Base-by-base conservation (phyloP, 176 grass and related monocot genomes). In the Tillandsia leiboldiana region DNA sequence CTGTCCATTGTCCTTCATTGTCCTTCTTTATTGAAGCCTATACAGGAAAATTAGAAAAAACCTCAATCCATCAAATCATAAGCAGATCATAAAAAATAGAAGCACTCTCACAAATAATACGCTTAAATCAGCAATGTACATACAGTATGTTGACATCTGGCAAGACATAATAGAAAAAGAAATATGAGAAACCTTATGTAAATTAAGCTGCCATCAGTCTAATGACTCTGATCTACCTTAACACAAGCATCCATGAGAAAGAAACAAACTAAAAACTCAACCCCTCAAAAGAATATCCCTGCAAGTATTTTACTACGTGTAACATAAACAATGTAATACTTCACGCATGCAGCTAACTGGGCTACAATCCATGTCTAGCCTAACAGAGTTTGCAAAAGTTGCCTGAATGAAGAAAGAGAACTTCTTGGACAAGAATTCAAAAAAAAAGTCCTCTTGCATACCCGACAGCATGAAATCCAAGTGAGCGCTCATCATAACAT, bases 1-100 rank as follows among this genome's bases (percentile, higher is more conserved):
- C 63, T 85, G 83, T 12, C 91, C 91, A 74, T 87, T 90, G 53
- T 90, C 91, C 63, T 96, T 87, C 91, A 74, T 87, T 90, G 53
- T 90, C 91, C 63, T 96, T 87, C 81, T 90, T 96, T 49, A 90
- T 20, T 20, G 20, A 20, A n/a, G n/a, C 20, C 20, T 20, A 20
- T 20, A 20, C 20, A 20, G 20, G 0, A 20, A 66, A 27, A 79
- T 1, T 71, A 51, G 33, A 18, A 70, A 23, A 11, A 79, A 85
- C 48, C 9, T 1, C 12, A 22, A 9, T 68, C 48, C 73, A 72
- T 9, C 12, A 69, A 71, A 11, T 68, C 52, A 57, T 66, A 68
- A 76, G 50, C 61, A 17, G 51, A 15, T 3, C 3, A 5, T n/a
- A 12, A 14, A 70, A 57, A 72, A 18, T 20, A 54, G 53, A 48